phyloP scores from a whole-genome alignment of 177 flowering plant species.

The Telopea speciosissima region DNA sequence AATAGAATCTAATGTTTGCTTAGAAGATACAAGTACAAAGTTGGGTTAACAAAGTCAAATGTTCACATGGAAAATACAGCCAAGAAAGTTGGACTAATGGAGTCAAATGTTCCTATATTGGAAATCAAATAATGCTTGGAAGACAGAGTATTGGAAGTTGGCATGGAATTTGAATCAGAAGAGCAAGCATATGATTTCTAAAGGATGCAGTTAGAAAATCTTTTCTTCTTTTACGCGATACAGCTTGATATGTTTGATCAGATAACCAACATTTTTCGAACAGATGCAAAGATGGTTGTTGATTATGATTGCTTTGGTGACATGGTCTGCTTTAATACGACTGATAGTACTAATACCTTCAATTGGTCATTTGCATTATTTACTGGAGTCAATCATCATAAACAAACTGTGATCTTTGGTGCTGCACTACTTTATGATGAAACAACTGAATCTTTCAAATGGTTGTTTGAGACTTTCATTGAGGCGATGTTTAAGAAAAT shows the following conservation, averaged over 20 bases:
- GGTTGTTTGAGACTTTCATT: constrained; percentile 11
- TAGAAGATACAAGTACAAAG: background rate
- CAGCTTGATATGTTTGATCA: constrained; percentile 7
- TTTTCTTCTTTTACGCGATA: constrained; percentile 1
- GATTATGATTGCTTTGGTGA: constrained; percentile 6
- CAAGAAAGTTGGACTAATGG: background rate
- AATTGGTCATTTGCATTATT: constrained; percentile 4
- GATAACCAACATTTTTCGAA: constrained; percentile 6
- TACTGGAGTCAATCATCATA: constrained; percentile 11
- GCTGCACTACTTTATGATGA: constrained; percentile 6
- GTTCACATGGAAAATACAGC: background rate
- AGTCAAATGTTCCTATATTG: background rate
- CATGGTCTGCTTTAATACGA: background rate
- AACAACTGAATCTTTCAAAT: constrained; percentile 7
- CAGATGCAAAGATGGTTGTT: constrained; percentile 1
- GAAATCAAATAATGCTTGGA: background rate
- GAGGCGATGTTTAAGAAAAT: constrained; percentile 2
- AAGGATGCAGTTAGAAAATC: constrained; percentile 1
- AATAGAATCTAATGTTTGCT: no score
- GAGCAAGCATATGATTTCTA: background rate
- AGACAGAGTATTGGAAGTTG: background rate
- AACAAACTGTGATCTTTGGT: constrained; percentile 9
- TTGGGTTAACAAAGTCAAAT: background rate
- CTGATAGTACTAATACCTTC: background rate
- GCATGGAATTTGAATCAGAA: background rate